A percentile compares a stretch with the other conserved stretches of the same genome.
phyloP scores from a whole-genome alignment of 441 rosid genomes.

The Adansonia gregorii region DNA sequence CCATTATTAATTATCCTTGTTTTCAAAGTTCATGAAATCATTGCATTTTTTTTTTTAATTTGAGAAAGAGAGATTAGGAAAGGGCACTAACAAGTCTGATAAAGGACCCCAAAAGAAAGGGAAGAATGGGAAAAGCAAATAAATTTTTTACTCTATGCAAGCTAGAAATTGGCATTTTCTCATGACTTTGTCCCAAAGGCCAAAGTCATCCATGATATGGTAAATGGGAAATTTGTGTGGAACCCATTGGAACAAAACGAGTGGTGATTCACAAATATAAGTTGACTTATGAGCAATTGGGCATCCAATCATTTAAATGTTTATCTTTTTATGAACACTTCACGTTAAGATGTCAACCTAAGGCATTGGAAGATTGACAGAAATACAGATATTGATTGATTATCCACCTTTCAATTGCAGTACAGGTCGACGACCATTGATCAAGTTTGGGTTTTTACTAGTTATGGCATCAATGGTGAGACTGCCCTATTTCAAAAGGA shows the following conservation, averaged over 20 bases:
- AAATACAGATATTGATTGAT: background rate
- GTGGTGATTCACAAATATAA: slow-evolving; percentile 16
- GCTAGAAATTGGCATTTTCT: no score
- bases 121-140: no score
- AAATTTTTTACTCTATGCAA: no score
- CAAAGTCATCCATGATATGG: slow-evolving; percentile 1
- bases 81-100: no score
- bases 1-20: no score
- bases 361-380: background rate
- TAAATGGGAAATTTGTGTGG: slow-evolving; percentile 4
- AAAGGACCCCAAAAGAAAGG: no score
- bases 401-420: background rate
- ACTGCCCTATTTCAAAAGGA: no score
- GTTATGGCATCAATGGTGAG: no score
- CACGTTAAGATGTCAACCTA: slow-evolving; percentile 38
- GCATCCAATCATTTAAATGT: slow-evolving; percentile 58
- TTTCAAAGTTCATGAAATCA: no score
- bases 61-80: no score
- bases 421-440: background rate
- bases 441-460: slow-evolving; percentile 10
- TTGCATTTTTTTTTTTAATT: no score
- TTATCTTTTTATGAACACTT: slow-evolving; percentile 32
- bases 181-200: slow-evolving; percentile 1
- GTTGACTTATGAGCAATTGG: slow-evolving; percentile 37
- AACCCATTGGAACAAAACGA: slow-evolving; percentile 19